Evolutionary conservation across 208 protist species (phyloP), one percentile per base, ranked within the genome.

Genomic region (Leishmania braziliensis): DNA sequence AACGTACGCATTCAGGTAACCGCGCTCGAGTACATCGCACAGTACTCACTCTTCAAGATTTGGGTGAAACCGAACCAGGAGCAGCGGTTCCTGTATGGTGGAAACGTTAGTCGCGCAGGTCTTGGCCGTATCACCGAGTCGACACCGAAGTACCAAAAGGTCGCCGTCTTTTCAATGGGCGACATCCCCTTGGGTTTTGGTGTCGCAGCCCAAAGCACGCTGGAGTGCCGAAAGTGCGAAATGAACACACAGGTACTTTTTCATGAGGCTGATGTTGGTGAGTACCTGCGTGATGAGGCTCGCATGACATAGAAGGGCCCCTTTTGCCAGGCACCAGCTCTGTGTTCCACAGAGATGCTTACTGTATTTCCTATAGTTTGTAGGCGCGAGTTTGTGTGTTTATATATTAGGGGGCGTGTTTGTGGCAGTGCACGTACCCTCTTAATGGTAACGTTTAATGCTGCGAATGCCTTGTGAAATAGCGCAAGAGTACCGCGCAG

Each of bases 61-160:
- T 99, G 99, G 99, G 95, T 99, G 50, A 99, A 99, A 87, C 99
- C 99, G n/a, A 95, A 95, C 54, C 97, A 99, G 63, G 99, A 99
- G 89, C 97, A 99, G 83, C 98, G 97, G 66, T 99, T 99, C 87
- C 80, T 99, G 39, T 99, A 99, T 87, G 99, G 99, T 16, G 99
- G 99, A 78, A 97, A 99, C 86, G 94, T 99, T 63, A 94, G 98
- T 29, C 99, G 99, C 78, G 92, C 95, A 33, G 99, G 99, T 33
- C 90, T 99, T 2, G 99, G 98, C 26, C 91, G 98, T 60, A 99
- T 99, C 66, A 99, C 99, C 36, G 99, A 99, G 83, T 91, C 98
- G 74, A 99, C 98, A 6, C 98, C 98, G 10, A 94, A 98, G 89
- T 98, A 99, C 83, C 98, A 99, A 81, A 99, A 99, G 80, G 98